Evolutionary conservation across 495 filamentous ascomycete genomes (phyloP).

Genomic region (Podospora tetraspora): DNA sequence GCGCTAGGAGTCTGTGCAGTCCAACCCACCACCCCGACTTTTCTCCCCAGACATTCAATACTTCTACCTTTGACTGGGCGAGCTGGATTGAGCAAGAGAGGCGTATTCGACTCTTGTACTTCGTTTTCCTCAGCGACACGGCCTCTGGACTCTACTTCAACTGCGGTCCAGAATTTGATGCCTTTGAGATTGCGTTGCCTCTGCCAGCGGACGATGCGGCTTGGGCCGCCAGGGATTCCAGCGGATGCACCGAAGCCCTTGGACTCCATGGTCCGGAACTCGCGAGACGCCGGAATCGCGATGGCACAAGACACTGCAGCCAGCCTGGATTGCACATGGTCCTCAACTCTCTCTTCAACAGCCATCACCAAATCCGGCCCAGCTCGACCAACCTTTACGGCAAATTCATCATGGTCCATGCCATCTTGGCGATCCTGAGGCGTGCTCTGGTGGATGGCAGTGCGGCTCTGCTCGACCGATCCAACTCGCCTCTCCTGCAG

Average conservation of each 20-base stretch:
- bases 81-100: conserved; percentile 65
- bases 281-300: conserved; percentile 44
- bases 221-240: conserved; percentile 53
- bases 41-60: conserved; percentile 28
- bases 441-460: conserved; percentile 32
- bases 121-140: conserved; percentile 53
- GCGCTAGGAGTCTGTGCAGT: conserved; percentile 29
- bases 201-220: conserved; percentile 62
- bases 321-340: conserved; percentile 54
- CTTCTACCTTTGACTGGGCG: conserved; percentile 50
- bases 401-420: conserved; percentile 67
- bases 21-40: conserved; percentile 44
- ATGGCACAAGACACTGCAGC: conserved; percentile 52
- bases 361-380: conserved; percentile 46
- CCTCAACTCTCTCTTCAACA: conserved; percentile 50
- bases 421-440: conserved; percentile 51
- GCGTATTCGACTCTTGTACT: conserved; percentile 55
- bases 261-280: conserved; percentile 48
- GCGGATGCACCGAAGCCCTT: conserved; percentile 57
- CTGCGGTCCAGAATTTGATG: conserved; percentile 49
- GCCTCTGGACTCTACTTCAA: conserved; percentile 64
- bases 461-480: conserved; percentile 31
- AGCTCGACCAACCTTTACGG: conserved; percentile 58
- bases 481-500: conserved; percentile 42
- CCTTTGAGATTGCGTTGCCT: conserved; percentile 52